Evolutionary conservation across 805 yeast species (phyloP), one percentile per base, ranked within the genome.

Genomic region (Starmera caribaea): DNA sequence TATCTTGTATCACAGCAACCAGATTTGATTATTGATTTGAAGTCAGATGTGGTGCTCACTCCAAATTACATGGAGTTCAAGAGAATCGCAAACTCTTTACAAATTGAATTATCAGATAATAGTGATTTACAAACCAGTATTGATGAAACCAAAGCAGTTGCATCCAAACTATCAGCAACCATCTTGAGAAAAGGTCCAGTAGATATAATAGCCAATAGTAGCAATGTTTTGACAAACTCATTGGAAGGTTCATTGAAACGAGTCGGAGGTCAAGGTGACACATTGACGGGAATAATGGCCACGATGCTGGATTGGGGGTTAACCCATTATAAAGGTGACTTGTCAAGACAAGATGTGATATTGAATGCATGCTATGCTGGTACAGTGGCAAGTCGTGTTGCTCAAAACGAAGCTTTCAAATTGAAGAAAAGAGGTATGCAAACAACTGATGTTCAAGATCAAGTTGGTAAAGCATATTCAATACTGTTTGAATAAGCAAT

Each of bases 261-360:
- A 39, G 94, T 85, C 8, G 96, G 97, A 11, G 98, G 98, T 0
- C 97, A 92, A 62, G 98, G 98, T 21, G 98, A 92, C 51, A 83
- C 96, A 0, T 58, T 92, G 32, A 75, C 90, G 1, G 98, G 98
- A 0, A 66, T 85, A 17, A 61, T 88, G n/a, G 88, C 89, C 1
- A 81, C 95, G 0, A 66, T 90, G 51, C 53, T 84, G 29, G 84
- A 86, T 5, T 90, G 95, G 95, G 76, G 83, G 6, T 54, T 71
- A 17, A 80, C 81, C 11, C 81, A 84, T 54, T 71, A 74, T 43
- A 52, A 68, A 28, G 53, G 62, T 16, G 51, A 57, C 16, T 41
- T 60, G 6, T 40, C 39, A 3, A 50, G 53, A 3, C 56, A 60
- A 1, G 59, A 63, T 16, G 47, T 67, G 31, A 52, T 57, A 3